Base-by-base conservation (phyloP, 164 flowering plant species). In the Houttuynia cordata region DNA sequence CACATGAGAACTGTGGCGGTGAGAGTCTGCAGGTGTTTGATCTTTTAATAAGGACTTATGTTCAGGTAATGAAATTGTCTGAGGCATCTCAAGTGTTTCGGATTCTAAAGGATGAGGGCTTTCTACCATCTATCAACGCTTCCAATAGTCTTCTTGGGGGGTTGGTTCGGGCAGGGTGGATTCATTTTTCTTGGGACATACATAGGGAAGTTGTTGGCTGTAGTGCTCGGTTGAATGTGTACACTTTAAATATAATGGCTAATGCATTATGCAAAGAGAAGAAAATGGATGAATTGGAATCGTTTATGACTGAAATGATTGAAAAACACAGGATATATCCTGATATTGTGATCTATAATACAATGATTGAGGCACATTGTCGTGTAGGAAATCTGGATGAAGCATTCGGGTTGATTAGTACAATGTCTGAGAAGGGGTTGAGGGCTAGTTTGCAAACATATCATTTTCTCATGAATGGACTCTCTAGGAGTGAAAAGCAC, bases 131-230 rank as follows among this genome's bases (percentile, higher is more conserved):
- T 19, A 66, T 88, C 7, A 82, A 86, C 79, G 92, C 87, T 37
- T 88, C 86, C 64, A 91, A 91, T 75, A 73, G 87, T 65, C 79
- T 91, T 68, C 77, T 91, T 41, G 92, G 95, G 4, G 96, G 92
- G 34, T 73, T 91, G 34, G 95, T 89, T 64, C 88, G 74, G 74
- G 70, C 79, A 54, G 84, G 81, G 57, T 91, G 97, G 97, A 65
- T 78, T 59, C 85, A 82, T 65, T 81, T 88, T 74, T 90, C 95
- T 3, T 78, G 88, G 87, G 83, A 78, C 23, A 77, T 88, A 2
- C 85, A 81, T 62, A 59, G 62, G 50, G 96, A 80, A 24, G 65
- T 83, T 24, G 69, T 67, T 63, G 55, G 62, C 45, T 72, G 80
- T 69, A 75, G 87, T 19, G 61, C 68, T 49, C 64, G 66, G 21